Evolutionary conservation across 805 yeast genomes (phyloP).

Genomic region (Myxozyma neglecta): DNA sequence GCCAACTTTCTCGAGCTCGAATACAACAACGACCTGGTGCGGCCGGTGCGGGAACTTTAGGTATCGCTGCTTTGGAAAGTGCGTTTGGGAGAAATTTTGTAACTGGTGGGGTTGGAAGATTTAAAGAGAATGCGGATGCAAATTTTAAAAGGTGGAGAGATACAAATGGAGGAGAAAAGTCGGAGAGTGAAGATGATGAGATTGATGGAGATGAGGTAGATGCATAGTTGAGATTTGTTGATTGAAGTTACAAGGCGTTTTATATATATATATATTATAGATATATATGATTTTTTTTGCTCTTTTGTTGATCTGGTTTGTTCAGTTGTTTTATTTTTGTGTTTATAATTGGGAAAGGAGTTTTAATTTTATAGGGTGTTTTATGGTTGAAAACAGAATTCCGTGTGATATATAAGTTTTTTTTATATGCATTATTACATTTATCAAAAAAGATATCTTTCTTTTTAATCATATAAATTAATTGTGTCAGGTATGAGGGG

Average conservation of each 20-base stretch:
- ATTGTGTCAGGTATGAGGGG: too few relatives aligned
- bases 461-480: too few relatives aligned
- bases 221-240: too few relatives aligned
- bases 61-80: constrained; percentile 1
- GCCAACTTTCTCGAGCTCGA: not conserved
- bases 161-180: not conserved
- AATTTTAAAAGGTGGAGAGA: not conserved
- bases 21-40: not conserved
- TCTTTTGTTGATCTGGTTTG: too few relatives aligned
- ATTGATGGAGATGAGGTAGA: constrained; percentile 17
- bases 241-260: not conserved
- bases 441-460: not conserved
- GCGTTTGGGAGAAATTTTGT: constrained; percentile 13
- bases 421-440: not conserved
- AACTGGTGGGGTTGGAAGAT: not conserved
- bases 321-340: not conserved
- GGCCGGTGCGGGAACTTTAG: not conserved
- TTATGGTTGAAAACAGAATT: not conserved
- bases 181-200: constrained; percentile 1
- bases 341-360: not conserved
- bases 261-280: not conserved
- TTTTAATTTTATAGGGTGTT: not conserved
- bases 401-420: not conserved
- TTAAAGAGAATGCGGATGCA: not conserved
- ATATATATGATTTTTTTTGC: not conserved